Conservation (phyloP, 768 basidiomycete species). For the Kondoa malvinella region DNA sequence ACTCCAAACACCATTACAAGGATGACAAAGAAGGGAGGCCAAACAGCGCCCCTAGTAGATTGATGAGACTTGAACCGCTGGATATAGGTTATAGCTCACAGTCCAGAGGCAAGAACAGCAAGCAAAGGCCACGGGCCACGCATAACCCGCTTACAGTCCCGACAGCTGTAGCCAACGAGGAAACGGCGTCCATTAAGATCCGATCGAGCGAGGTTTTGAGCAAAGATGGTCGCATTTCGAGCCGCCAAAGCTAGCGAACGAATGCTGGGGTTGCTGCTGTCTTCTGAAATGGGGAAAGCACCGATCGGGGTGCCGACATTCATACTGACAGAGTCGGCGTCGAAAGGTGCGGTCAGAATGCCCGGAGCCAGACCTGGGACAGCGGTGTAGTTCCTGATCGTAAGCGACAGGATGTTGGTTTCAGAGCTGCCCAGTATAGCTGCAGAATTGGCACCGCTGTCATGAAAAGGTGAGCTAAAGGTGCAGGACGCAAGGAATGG, state of each 20-base stretch:
- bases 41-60: background rate
- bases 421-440: background rate
- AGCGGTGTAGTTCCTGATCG: background rate
- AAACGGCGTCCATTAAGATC: background rate
- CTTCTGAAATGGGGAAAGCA: background rate
- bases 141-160: background rate
- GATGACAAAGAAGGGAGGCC: background rate
- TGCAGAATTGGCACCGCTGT: background rate
- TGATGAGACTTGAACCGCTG: background rate
- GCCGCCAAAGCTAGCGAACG: background rate
- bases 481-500: background rate
- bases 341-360: background rate
- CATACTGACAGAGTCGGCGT: background rate
- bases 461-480: too few species aligned
- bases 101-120: background rate
- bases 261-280: background rate
- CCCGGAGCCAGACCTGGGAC: background rate
- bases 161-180: background rate
- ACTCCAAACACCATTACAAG: background rate
- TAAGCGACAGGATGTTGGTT: background rate
- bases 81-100: background rate
- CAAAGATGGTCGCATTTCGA: background rate
- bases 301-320: background rate
- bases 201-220: background rate
- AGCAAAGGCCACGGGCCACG: background rate